Conservation (phyloP, 2,329 filamentous ascomycete species). For the Podosphaera fusca region DNA sequence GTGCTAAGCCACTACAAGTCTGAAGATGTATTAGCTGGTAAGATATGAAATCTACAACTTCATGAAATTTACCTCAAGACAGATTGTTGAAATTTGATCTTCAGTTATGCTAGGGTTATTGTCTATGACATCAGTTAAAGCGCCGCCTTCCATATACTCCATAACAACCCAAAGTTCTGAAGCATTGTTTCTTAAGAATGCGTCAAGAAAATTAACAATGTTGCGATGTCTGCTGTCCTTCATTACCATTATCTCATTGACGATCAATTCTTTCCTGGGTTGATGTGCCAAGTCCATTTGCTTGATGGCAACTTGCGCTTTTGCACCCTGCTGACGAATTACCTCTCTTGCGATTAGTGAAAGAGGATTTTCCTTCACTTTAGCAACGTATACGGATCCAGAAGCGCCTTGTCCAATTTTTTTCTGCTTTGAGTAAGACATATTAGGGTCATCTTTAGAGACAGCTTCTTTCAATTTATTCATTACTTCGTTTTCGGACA, state of each 20-base stretch:
- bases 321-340: slow-evolving; percentile 53
- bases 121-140: slow-evolving; percentile 93
- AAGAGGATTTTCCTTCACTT: slow-evolving; percentile 71
- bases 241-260: slow-evolving; percentile 99
- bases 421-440: slow-evolving; percentile 97
- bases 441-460: slow-evolving; percentile 79
- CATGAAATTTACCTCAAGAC: slow-evolving; percentile 50
- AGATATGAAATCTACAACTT: neutral
- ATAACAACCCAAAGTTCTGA: slow-evolving; percentile 98
- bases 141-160: slow-evolving; percentile 99
- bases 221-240: slow-evolving; percentile 96
- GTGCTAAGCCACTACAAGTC: slow-evolving; percentile 88
- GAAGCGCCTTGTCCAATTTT: slow-evolving; percentile 98
- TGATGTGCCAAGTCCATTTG: slow-evolving; percentile 98
- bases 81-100: slow-evolving; percentile 94
- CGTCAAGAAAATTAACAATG: slow-evolving; percentile 96
- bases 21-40: slow-evolving; percentile 19
- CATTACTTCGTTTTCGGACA: slow-evolving; percentile 96
- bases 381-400: slow-evolving; percentile 91
- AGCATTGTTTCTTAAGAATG: slow-evolving; percentile 85
- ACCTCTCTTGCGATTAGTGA: slow-evolving; percentile 60
- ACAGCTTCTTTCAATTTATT: slow-evolving; percentile 82
- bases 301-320: slow-evolving; percentile 91
- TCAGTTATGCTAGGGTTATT: slow-evolving; percentile 88
- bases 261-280: slow-evolving; percentile 90